Evolutionary conservation across 2,329 filamentous ascomycete species (phyloP), one percentile per base, ranked within the genome.

Genomic region (Neopestalotiopsis rosae): DNA sequence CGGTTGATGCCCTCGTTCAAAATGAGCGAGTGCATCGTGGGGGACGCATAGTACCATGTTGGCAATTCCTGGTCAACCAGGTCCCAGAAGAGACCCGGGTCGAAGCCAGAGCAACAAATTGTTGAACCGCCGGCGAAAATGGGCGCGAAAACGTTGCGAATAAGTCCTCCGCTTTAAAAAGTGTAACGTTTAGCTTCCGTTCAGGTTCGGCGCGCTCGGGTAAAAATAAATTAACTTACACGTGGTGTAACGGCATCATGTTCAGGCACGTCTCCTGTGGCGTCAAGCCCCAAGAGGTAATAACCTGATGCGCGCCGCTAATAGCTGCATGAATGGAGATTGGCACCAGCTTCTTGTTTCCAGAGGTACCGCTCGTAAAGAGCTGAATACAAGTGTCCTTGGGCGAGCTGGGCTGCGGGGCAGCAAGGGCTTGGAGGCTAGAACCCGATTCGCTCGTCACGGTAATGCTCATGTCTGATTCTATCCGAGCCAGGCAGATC

Each of bases 201-300:
- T 3, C 9, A 32, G 10, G 40, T 45, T 28, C 38, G 40, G 59
- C 67, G 17, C 45, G 17, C 20, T 52, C 45, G 45, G 45, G 45
- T 52, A 52, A 52, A 28, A 68, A 56, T 30, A 34, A 38, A 12
- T 13, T 5, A 64, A 81, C 84, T 79, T 79, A 86, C 83, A 87
- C 79, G 75, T 89, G 87, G 74, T 88, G 87, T 5, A 89, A 76
- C 0, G 87, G 87, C 87, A 89, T 89, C 84, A 88, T 88, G 73
- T 89, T 89, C 30, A 88, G 74, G 73, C 87, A 89, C 0, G 83
- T 80, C 71, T 88, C 87, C 1, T 76, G 74, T 1, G 79, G 73
- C 1, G 76, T 81, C 20, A 89, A 73, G 1, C 83, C 84, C 85
- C 86, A 88, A 0, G 85, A 87, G 20, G 86, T 82, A 34, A 87